Evolutionary conservation across 23 red algal species (phyloP), one percentile per base, ranked within the genome.

Genomic region (Chondrus crispus): DNA sequence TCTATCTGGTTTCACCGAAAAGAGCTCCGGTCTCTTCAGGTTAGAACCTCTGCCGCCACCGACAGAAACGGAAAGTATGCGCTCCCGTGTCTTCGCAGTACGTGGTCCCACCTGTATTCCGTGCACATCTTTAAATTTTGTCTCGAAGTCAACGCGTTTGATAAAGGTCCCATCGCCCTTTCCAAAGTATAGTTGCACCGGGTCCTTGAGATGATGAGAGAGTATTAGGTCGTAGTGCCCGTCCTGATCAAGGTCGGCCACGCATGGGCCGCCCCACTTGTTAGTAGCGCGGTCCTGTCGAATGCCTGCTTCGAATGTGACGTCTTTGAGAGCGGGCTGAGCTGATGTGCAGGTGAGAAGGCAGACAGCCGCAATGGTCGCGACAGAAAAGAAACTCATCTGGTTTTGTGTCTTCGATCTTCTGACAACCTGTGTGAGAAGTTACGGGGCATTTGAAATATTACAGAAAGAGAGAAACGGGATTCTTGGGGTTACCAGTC

Each of bases 171-270:
- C 85, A 47, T 88, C 33, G 53, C 92, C 11, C 14, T 94, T 60
- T 33, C 71, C 74, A 70, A 74, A 94, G 26, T 89, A 88, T 20
- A 88, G 16, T n/a, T 40, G 38, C 14, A 68, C 40, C 22, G 28
- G 62, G 45, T 62, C 24, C 19, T 2, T 60, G 66, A 64, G 55
- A 43, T 88, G 74, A 62, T 94, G 81, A 19, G 39, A 47, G 68
- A 94, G 76, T 35, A 94, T 57, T 29, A 94, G 71, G 40, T 94
- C 91, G 46, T 79, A 80, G 46, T 82, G 70, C 16, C 91, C 91
- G 62, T 94, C 91, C 43, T 30, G 46, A 74, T 94, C 91, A 39
- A 94, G 91, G 58, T 94, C 91, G 36, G 63, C 82, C 75, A 94
- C 44, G 8, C 33, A 55, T 7, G 91, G 48, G 55, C 91, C 91